Percentiles rank a stretch among this genome's conserved stretches.
phyloP scores from a whole-genome alignment of 2,329 filamentous ascomycete species.

The Dryadomyces quercivorus region DNA sequence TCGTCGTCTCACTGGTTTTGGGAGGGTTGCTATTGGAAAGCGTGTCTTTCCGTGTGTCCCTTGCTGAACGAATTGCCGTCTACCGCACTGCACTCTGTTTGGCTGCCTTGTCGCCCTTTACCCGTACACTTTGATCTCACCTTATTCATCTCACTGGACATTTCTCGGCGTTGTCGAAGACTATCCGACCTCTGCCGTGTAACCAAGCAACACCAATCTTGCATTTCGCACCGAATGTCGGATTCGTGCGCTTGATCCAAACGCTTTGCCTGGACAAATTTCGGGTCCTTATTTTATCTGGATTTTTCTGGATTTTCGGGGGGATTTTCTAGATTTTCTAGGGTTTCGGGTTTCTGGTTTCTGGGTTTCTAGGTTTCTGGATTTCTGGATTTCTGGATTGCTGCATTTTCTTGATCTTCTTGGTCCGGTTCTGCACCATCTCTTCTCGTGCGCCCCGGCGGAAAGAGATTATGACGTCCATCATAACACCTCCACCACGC shows the following conservation, averaged over 20 bases:
- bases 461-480: slow-evolving; percentile 27
- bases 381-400: no score
- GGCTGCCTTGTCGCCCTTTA: not conserved
- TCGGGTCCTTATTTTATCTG: no score
- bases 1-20: slow-evolving; percentile 17
- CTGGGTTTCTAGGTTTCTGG: no score
- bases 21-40: slow-evolving; percentile 14
- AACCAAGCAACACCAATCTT: not conserved
- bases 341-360: no score
- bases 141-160: not conserved
- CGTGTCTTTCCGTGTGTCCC: not conserved
- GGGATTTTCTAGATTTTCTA: no score
- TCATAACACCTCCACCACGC: slow-evolving; percentile 20
- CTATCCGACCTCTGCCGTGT: slow-evolving; percentile 1
- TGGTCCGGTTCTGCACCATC: not conserved
- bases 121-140: no score
- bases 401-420: no score
- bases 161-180: not conserved
- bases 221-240: not conserved
- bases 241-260: no score
- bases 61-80: not conserved
- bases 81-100: not conserved
- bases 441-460: not conserved
- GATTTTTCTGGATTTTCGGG: no score
- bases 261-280: no score